A percentile compares a stretch with the other conserved stretches of the same genome.
phyloP scores from a whole-genome alignment of 805 yeast genomes.

The Teunomyces atbi region DNA sequence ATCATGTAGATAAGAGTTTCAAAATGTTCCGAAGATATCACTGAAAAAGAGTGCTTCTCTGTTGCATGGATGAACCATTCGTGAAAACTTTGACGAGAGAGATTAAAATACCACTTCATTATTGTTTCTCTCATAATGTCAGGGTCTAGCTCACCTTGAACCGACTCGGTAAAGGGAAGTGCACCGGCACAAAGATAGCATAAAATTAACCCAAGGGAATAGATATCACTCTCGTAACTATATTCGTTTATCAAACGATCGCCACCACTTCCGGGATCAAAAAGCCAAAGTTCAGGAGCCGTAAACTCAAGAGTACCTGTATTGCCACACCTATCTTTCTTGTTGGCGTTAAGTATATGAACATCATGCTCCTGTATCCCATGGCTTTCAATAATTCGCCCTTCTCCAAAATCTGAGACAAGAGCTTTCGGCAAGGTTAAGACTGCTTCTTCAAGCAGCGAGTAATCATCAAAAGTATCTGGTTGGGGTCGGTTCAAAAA shows the following conservation, averaged over 20 bases:
- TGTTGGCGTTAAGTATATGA: neutral
- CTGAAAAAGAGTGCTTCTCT: neutral
- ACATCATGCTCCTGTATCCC: slow-evolving; percentile 4
- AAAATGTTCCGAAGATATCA: slow-evolving; percentile 11
- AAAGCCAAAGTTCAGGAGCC: slow-evolving; percentile 74
- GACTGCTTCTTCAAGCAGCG: slow-evolving; percentile 15
- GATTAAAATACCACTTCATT: slow-evolving; percentile 27
- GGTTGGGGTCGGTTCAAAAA: slow-evolving; percentile 14
- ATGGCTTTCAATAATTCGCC: slow-evolving; percentile 65
- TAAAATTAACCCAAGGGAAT: slow-evolving; percentile 80
- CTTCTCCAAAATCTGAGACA: slow-evolving; percentile 90
- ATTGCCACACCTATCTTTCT: slow-evolving; percentile 67
- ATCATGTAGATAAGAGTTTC: slow-evolving; percentile 26
- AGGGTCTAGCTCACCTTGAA: slow-evolving; percentile 25
- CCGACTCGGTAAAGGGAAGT: slow-evolving; percentile 50
- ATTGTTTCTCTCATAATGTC: slow-evolving; percentile 25
- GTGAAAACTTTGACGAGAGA: slow-evolving; percentile 19
- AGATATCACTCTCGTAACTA: slow-evolving; percentile 71
- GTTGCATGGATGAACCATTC: slow-evolving; percentile 23
- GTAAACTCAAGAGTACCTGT: slow-evolving; percentile 88
- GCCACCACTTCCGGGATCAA: slow-evolving; percentile 24
- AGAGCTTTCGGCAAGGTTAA: slow-evolving; percentile 60
- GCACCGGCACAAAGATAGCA: slow-evolving; percentile 69
- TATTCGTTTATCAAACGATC: slow-evolving; percentile 52
- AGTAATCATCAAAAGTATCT: neutral